Base-by-base conservation (phyloP, 2,329 filamentous ascomycete species). In the Ophiocordyceps australis region DNA sequence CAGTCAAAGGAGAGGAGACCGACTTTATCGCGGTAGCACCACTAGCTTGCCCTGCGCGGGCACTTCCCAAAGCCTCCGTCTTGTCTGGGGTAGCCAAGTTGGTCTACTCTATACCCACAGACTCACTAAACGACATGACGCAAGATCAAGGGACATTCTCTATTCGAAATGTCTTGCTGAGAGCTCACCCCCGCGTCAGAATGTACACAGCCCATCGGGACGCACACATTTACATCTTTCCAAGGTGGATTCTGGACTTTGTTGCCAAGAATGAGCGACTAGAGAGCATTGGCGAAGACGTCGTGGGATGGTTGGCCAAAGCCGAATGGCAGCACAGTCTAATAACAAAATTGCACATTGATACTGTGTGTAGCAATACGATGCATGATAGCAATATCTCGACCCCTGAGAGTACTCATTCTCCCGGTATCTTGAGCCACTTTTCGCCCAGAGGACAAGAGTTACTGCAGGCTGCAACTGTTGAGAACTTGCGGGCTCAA, bases 231-330 rank as follows among this genome's bases (percentile, higher is more conserved):
- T 98, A 98, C 50, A 71, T 98, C 34, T 80, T 98, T 37, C 89
- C 89, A 0, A 72, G 71, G 36, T 95, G 89, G 86, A 66, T 92
- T 7, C 67, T 93, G 40, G 75, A 91, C 28, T 78, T 93, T 47
- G 69, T 91, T 22, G 66, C 69, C 30, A 59, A 65, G 33, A 91
- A 94, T 40, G 75, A 85, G 17, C 72, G 66, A 9, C 69, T 98
- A 34, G 80, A 93, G 39, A 91, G 75, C 29, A 73, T 98, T 24
- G 79, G 78, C 17, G 86, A 95, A 47, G 86, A 95, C 41, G 71
- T 94, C 5, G 59, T 95, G 11, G 83, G 85, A 6, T 93, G 81
- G 78, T 93, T 85, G 83, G 81, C 85, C 18, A 95, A 95, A 47
- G 73, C 86, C 1, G 73, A 74, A 28, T 98, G 89, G 89, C 85